Evolutionary conservation across 2,329 filamentous ascomycete species (phyloP).

Genomic region (Aspergillus quadrilineatus): DNA sequence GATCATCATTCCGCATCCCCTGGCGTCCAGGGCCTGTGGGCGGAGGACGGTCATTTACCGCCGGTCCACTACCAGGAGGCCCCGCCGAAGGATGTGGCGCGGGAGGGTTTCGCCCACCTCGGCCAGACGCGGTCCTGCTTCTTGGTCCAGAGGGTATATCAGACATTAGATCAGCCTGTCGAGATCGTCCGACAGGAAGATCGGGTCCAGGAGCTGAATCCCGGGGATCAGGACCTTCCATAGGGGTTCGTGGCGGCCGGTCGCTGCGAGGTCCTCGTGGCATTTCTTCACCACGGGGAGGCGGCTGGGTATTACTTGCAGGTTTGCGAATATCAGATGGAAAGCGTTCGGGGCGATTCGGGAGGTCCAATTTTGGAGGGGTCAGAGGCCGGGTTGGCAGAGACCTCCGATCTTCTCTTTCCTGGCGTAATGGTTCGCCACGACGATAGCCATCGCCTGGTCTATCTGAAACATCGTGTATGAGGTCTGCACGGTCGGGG

Average conservation of each 20-base stretch:
- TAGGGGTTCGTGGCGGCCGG: conserved; percentile 30
- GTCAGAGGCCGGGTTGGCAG: conserved; percentile 27
- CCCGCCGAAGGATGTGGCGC: conserved; percentile 21
- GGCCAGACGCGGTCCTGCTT: conserved; percentile 38
- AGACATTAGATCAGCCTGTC: conserved; percentile 36
- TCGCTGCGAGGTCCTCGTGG: conserved; percentile 55
- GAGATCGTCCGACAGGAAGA: conserved; percentile 48
- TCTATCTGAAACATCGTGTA: conserved; percentile 34
- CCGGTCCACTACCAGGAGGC: conserved; percentile 22
- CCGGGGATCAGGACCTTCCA: conserved; percentile 33
- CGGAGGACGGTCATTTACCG: conserved; percentile 40
- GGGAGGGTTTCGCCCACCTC: conserved; percentile 42
- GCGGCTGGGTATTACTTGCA: conserved; percentile 24
- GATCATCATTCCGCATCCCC: conserved; percentile 36
- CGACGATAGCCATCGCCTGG: conserved; percentile 30
- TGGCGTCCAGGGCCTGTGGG: conserved; percentile 46
- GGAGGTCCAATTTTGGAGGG: conserved; percentile 31
- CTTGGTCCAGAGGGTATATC: conserved; percentile 58
- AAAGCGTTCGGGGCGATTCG: conserved; percentile 39
- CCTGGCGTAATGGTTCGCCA: conserved; percentile 27
- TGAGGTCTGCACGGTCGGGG: conserved; percentile 36
- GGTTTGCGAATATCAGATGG: conserved; percentile 37
- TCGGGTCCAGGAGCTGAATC: conserved; percentile 43
- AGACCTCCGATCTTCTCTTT: conserved; percentile 36
- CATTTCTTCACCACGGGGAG: conserved; percentile 44